phyloP scores from a whole-genome alignment of 208 protist species.

The Phytomonas sp. region DNA sequence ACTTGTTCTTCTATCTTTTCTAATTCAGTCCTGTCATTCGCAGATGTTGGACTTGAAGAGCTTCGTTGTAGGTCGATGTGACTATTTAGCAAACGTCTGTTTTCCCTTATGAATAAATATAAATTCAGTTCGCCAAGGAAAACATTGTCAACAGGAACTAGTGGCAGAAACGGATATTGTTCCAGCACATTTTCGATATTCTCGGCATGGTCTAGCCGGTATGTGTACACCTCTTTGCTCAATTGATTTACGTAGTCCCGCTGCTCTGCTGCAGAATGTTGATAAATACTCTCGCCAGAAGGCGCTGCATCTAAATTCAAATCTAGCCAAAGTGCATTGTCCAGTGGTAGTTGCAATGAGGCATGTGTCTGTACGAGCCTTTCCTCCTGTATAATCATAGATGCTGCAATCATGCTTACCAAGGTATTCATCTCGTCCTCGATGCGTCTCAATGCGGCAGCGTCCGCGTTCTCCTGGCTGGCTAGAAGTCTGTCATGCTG shows the following conservation, averaged over 20 bases:
- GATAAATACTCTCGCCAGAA: background rate
- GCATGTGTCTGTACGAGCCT: background rate
- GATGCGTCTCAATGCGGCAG: background rate
- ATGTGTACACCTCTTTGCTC: constrained; percentile 1
- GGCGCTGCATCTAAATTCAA: background rate
- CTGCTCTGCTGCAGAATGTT: constrained; percentile 3
- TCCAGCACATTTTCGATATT: constrained; percentile 16
- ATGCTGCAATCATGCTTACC: background rate
- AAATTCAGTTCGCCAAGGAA: constrained; percentile 17
- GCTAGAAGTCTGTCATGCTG: background rate
- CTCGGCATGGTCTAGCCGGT: background rate
- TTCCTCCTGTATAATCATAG: background rate
- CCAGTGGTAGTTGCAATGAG: background rate
- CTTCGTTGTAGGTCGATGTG: background rate
- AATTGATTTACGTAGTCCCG: background rate
- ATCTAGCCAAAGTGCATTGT: background rate
- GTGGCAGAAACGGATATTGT: constrained; percentile 22
- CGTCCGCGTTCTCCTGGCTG: background rate
- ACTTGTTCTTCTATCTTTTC: background rate
- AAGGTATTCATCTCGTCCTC: background rate
- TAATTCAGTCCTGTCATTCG: background rate
- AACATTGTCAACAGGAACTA: constrained; percentile 16
- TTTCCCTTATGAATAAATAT: background rate
- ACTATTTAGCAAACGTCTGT: background rate
- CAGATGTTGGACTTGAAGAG: background rate